Conservation (phyloP, 2,329 filamentous ascomycete genomes). For the Dothiorella sarmentorum region DNA sequence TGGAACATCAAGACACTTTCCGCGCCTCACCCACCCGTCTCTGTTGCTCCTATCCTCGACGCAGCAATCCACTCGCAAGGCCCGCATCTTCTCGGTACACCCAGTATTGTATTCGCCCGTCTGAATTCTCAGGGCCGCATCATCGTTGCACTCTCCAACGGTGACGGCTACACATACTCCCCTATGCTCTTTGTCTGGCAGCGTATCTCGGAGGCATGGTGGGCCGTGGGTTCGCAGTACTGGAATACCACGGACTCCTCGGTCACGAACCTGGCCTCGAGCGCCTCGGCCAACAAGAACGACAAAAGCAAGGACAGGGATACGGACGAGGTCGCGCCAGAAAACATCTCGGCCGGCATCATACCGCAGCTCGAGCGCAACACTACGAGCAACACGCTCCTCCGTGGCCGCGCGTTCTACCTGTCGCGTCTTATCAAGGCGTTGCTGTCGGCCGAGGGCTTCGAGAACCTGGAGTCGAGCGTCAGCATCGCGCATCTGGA, state of each 20-base stretch:
- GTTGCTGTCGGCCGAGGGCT: constrained; percentile 82
- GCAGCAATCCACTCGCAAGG: constrained; percentile 77
- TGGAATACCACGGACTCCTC: constrained; percentile 98
- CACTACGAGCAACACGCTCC: constrained; percentile 86
- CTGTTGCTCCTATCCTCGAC: constrained; percentile 83
- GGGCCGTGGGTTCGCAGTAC: constrained; percentile 96
- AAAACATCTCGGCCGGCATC: constrained; percentile 79
- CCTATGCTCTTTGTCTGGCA: constrained; percentile 88
- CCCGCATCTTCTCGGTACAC: constrained; percentile 72
- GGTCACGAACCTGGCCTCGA: constrained; percentile 73
- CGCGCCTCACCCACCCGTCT: constrained; percentile 84
- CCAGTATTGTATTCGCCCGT: constrained; percentile 84
- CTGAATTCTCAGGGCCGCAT: constrained; percentile 85
- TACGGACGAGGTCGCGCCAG: constrained; percentile 49
- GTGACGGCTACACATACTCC: constrained; percentile 90
- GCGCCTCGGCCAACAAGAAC: constrained; percentile 36
- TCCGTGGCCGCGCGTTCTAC: constrained; percentile 88
- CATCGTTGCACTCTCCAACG: constrained; percentile 87
- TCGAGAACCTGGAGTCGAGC: constrained; percentile 84
- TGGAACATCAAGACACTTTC: constrained; percentile 86
- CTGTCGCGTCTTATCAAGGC: constrained; percentile 89
- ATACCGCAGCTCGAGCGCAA: constrained; percentile 91
- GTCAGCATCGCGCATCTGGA: constrained; percentile 94
- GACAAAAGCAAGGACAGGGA: constrained; percentile 33
- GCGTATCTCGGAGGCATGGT: constrained; percentile 94